Percentiles rank a stretch among this genome's conserved stretches.
phyloP scores from a whole-genome alignment of 2,329 filamentous ascomycete genomes.

The Fusarium verticillioides region DNA sequence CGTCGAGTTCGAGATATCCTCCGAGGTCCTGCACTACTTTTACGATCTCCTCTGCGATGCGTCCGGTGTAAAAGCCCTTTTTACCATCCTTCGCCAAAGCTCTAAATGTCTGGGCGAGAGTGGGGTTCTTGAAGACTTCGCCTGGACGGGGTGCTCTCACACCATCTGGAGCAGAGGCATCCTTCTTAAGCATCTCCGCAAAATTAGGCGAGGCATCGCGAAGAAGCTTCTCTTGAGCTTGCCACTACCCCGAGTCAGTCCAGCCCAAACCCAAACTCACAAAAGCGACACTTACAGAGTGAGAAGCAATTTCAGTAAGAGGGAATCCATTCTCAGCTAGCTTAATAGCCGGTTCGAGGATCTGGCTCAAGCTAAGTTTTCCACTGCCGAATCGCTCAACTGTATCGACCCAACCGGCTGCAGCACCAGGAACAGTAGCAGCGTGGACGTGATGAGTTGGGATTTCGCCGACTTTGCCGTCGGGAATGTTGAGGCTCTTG shows the following conservation, averaged over 20 bases:
- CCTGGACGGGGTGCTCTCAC: constrained; percentile 80
- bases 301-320: constrained; percentile 81
- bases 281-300: constrained; percentile 64
- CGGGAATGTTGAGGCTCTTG: constrained; percentile 72
- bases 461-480: constrained; percentile 68
- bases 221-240: constrained; percentile 69
- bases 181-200: constrained; percentile 85
- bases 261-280: fast-evolving
- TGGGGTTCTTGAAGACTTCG: constrained; percentile 89
- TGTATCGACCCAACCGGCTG: constrained; percentile 93
- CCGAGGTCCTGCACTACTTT: constrained; percentile 81
- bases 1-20: constrained; percentile 81
- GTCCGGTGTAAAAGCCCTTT: constrained; percentile 88
- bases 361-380: constrained; percentile 78
- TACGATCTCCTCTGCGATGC: constrained; percentile 83
- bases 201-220: constrained; percentile 84
- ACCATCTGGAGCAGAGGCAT: constrained; percentile 73
- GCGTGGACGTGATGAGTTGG: constrained; percentile 82
- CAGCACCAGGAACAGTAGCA: constrained; percentile 88
- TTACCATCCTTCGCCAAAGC: constrained; percentile 83
- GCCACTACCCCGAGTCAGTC: constrained; percentile 71
- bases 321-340: constrained; percentile 91
- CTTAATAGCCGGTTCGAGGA: constrained; percentile 84
- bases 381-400: constrained; percentile 91
- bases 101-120: constrained; percentile 83